Evolutionary conservation across 2,329 filamentous ascomycete genomes (phyloP), one percentile per base, ranked within the genome.

Genomic region (Trichoderma oligosporum): DNA sequence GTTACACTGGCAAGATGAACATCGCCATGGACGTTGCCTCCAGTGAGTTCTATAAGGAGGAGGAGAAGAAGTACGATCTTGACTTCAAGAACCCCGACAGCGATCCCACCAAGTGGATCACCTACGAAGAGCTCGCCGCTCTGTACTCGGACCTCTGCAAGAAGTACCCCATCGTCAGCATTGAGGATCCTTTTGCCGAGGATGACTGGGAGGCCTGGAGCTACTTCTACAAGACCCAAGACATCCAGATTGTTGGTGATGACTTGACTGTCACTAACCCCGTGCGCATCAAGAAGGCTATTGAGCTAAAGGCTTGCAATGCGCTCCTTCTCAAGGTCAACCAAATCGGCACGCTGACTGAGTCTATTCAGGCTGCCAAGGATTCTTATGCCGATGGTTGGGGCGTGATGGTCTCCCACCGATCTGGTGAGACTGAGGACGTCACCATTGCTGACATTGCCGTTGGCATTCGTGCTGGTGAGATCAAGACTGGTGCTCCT

Each of bases 1-100:
- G 94, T 66, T 97, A 99, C 83, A 91, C 88, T 60, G 94, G 93
- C 76, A 82, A 94, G 83, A 87, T 99, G 76, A 90, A 96, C 77
- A 99, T 99, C 70, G 94, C 94, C 74, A 96, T 99, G 91, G 94
- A 99, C 72, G 93, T 97, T 73, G 94, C 94, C 65, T 97, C 94
- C 65, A 96, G 89, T 82, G 94, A 99, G 78, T 99, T 99, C 85
- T 99, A 99, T 88, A 97, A 97, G 82, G 77, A 81, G 70, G 90
- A 94, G 52, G 93, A 80, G 74, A 97, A 97, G 89, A 97, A 97
- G 84, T 99, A 99, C 85, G 94, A 99, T 74, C 84, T 99, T 65
- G 94, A 97, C 87, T 99, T 97, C 90, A 97, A 99, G 90, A 99
- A 99, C 86, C 93, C 94, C 71, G 88, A 97, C 64, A 94, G 88